A percentile compares a stretch with the other conserved stretches of the same genome.
Evolutionary conservation across 164 flowering plant species (phyloP).

Genomic region (Vitis rupestris): DNA sequence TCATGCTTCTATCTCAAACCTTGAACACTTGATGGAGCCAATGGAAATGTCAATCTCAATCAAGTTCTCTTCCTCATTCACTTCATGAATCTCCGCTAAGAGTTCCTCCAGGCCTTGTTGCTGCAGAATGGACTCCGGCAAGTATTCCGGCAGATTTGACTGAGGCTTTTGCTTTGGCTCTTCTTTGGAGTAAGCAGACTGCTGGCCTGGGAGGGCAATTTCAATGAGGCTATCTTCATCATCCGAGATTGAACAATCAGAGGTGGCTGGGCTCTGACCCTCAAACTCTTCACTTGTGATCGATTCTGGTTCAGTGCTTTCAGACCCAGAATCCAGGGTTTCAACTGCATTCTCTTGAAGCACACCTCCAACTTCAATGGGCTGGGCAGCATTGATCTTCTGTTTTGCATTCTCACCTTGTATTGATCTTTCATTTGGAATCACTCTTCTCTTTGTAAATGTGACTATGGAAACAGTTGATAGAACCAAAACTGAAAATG

Average conservation of each 20-base stretch:
- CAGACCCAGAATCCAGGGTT: conserved; percentile 3
- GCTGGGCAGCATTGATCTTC: background rate
- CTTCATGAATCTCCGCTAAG: conserved; percentile 20
- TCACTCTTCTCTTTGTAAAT: conserved; percentile 10
- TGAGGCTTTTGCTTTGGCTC: conserved; percentile 4
- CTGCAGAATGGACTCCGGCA: conserved; percentile 17
- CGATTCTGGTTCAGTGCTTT: conserved; percentile 13
- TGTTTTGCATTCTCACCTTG: background rate
- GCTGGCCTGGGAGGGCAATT: conserved; percentile 18
- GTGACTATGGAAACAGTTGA: conserved; percentile 15
- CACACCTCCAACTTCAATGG: conserved; percentile 6
- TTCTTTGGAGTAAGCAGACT: background rate
- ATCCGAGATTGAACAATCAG: conserved; percentile 15
- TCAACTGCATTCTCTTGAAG: background rate
- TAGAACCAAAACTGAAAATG: conserved; percentile 14
- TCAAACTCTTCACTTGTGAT: conserved; percentile 10
- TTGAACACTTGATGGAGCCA: conserved; percentile 53
- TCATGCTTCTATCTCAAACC: conserved; percentile 42
- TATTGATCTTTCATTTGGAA: background rate
- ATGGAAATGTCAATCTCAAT: conserved; percentile 68
- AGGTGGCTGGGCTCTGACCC: background rate
- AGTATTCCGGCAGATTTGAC: conserved; percentile 6
- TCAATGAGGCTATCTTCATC: conserved; percentile 30
- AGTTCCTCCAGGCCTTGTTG: conserved; percentile 21
- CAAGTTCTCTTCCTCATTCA: conserved; percentile 50